Evolutionary conservation across 495 filamentous ascomycete genomes (phyloP).

Genomic region (Penicillium pulvis): DNA sequence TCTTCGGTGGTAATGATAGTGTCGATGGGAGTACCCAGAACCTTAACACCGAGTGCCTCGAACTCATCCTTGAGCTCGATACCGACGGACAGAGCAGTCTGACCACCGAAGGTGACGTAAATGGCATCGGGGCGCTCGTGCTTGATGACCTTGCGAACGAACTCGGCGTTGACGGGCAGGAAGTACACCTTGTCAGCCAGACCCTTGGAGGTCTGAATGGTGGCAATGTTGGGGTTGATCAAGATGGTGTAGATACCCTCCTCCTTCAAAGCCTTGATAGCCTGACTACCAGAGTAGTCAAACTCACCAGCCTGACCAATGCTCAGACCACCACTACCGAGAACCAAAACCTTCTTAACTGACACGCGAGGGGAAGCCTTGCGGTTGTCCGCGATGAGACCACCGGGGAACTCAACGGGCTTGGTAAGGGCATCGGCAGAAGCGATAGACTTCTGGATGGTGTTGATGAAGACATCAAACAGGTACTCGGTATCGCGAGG

Average conservation of each 20-base stretch:
- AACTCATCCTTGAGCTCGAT: constrained; percentile 98
- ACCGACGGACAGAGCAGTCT: constrained; percentile 92
- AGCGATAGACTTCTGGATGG: constrained; percentile 66
- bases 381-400: constrained; percentile 73
- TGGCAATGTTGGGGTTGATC: constrained; percentile 99
- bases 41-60: constrained; percentile 82
- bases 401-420: constrained; percentile 84
- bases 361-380: constrained; percentile 72
- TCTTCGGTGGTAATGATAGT: constrained; percentile 99
- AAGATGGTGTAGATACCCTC: constrained; percentile 93
- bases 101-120: constrained; percentile 95
- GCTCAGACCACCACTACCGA: constrained; percentile 92
- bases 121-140: constrained; percentile 94
- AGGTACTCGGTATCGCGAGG: constrained; percentile 96
- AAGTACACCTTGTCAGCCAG: constrained; percentile 99
- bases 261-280: constrained; percentile 95
- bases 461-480: constrained; percentile 93
- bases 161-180: constrained; percentile 92
- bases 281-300: constrained; percentile 93
- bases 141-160: constrained; percentile 95
- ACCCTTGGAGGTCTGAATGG: constrained; percentile 94
- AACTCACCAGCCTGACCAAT: constrained; percentile 99
- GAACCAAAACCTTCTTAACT: constrained; percentile 96
- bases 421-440: constrained; percentile 62
- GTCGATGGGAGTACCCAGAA: constrained; percentile 93